Base-by-base conservation (phyloP, 139 green algal genomes). In the Nannochloris sp. region DNA sequence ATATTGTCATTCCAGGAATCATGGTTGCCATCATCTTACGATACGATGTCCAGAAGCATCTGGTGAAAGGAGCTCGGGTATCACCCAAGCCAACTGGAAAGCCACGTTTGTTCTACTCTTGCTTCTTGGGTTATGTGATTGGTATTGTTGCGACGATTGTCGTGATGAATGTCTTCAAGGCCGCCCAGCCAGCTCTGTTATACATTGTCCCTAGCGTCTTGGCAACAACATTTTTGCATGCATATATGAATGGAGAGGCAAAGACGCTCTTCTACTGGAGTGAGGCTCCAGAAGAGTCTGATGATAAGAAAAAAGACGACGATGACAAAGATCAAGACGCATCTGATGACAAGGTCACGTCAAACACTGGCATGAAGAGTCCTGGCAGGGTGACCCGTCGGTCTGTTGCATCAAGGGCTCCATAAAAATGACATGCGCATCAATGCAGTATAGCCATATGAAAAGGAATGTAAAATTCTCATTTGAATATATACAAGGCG, bases 151-250 rank as follows among this genome's bases (percentile, higher is more conserved):
- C 85, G 16, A 99, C 93, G 2, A 95, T 98, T 40, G 69, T 90
- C 1, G 83, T 99, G 9, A 99, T 99, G 93, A 96, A 95, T 66
- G 74, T 87, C 10, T 99, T 99, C 79, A 79, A 96, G 61, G 85
- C 90, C 14, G 93, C 93, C 4, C 92, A 98, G 72, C 92, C 92
- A 1, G 92, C 92, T 1, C 78, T 99, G 60, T 82, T 99, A 49
- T 99, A 99, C 78, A 95, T 99, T 43, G 93, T 99, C 33, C 93
- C 93, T 0, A 80, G 77, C 0, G 78, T 97, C n/a, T 75, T 97
- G 31, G 81, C 76, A 4, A 73, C 75, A 2, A 76, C 87, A 1
- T 60, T 74, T 12, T 46, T 76, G 1, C 84, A 95, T 63, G 85
- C 86, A 8, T 63, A 63, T 2, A 46, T 78, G 1, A 43, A 37